Percentiles rank a stretch among this genome's conserved stretches.
Evolutionary conservation across 1,284 basidiomycete species (phyloP).

Genomic region (Cystobasidium sp.): DNA sequence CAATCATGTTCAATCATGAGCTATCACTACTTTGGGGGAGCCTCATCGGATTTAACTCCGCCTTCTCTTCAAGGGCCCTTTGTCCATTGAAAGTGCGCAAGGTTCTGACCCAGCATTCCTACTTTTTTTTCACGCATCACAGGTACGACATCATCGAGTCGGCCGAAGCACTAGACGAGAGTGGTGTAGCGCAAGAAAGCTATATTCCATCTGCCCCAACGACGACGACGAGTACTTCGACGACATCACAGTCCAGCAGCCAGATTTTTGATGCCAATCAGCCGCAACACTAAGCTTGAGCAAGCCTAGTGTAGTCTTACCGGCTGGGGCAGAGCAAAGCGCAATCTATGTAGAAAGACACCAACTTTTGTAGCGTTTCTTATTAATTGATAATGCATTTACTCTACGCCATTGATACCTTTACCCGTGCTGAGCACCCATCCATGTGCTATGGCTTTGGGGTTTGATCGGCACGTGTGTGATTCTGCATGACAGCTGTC

Average conservation of each 20-base stretch:
- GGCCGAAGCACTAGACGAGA: constrained; percentile 44
- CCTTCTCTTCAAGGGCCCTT: no score
- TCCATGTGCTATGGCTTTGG: neutral
- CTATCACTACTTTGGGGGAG: no score
- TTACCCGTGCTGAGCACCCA: neutral
- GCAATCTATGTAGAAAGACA: no score
- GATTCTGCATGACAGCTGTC: neutral
- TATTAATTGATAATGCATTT: neutral
- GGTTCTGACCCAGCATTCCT: no score
- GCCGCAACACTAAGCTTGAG: neutral
- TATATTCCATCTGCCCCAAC: constrained; percentile 32
- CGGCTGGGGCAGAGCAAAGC: no score
- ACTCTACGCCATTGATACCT: neutral
- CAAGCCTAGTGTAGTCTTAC: no score
- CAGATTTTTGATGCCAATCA: constrained; percentile 27
- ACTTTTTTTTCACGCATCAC: neutral
- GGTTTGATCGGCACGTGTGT: no score
- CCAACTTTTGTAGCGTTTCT: no score
- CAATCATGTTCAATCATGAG: no score
- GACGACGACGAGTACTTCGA: neutral
- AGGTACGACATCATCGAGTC: constrained; percentile 42
- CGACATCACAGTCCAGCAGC: neutral
- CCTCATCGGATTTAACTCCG: no score
- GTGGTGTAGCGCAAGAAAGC: constrained; percentile 22
- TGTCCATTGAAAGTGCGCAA: no score